A percentile compares a stretch with the other conserved stretches of the same genome.
phyloP scores from a whole-genome alignment of 2,329 filamentous ascomycete species.

The Aaosphaeria pasadenensis region DNA sequence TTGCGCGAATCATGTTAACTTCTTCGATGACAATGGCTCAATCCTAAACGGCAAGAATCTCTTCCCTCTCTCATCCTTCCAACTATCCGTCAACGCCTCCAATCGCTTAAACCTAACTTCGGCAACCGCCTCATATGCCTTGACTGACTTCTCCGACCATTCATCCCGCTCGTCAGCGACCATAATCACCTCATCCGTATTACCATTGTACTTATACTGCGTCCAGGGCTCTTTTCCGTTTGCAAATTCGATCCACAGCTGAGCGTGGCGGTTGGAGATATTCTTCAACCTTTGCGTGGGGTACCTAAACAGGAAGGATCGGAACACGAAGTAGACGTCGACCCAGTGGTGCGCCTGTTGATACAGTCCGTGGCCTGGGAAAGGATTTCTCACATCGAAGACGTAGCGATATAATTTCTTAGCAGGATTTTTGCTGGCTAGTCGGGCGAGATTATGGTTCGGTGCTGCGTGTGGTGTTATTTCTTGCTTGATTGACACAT shows the following conservation, averaged over 20 bases:
- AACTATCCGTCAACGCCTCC: slow-evolving; percentile 12
- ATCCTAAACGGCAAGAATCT: slow-evolving; percentile 10
- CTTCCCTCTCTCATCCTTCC: slow-evolving; percentile 8
- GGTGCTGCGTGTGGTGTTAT: slow-evolving; percentile 10
- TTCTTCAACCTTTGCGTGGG: slow-evolving; percentile 12
- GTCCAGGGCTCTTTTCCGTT: slow-evolving; percentile 17
- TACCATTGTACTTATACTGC: slow-evolving; percentile 10
- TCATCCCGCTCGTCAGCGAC: slow-evolving; percentile 20
- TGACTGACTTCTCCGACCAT: slow-evolving; percentile 15
- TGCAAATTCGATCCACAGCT: slow-evolving; percentile 18
- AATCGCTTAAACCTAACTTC: slow-evolving; percentile 9
- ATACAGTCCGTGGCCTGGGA: slow-evolving; percentile 12
- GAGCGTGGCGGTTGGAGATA: slow-evolving; percentile 18
- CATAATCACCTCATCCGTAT: slow-evolving; percentile 12
- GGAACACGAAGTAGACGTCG: slow-evolving; percentile 26
- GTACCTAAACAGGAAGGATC: slow-evolving; percentile 16
- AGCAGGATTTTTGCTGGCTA: slow-evolving; percentile 5
- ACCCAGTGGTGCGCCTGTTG: slow-evolving; percentile 26
- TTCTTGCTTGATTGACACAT: neutral
- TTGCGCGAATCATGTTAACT: neutral
- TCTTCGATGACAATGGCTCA: slow-evolving; percentile 7
- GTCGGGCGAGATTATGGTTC: slow-evolving; percentile 10
- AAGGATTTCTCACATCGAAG: slow-evolving; percentile 27
- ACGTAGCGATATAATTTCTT: slow-evolving; percentile 24
- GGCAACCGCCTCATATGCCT: slow-evolving; percentile 10